Evolutionary conservation across 163 green algal genomes (phyloP), one percentile per base, ranked within the genome.

Genomic region (Coccomyxa subellipsoidea): DNA sequence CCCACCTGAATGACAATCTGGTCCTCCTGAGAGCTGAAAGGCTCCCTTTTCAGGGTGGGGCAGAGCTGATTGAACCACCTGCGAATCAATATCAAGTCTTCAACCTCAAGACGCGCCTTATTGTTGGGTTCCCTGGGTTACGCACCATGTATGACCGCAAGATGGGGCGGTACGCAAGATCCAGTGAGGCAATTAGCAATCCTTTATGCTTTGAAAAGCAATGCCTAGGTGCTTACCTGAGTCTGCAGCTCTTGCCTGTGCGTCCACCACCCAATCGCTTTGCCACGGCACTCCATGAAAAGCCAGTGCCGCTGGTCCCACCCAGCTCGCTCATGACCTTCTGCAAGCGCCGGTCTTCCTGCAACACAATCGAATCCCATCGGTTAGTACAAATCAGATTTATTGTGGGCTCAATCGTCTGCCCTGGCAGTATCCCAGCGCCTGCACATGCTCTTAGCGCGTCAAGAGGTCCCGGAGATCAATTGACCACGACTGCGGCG

Each of bases 1-100:
- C 66, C 32, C 66, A 73, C 66, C 66, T 73, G 66, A 73, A 73
- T 73, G 66, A 73, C n/a, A 7, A 73, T 32, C 66, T 36, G 66
- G 66, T 77, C 70, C 7, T 77, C 70, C 32, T 77, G 2, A 9
- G 31, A 9, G 32, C 32, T 39, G 70, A 77, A 77, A n/a, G 70
- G 32, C 32, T 77, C 70, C 12, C 25, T 38, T 23, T 77, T 77
- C 31, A 77, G 32, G 31, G 31, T 40, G 27, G 70, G 70, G 12
- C 31, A 77, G 10, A 77, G 21, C 21, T 77, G 70, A 32, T 77
- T 77, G 25, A 38, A 77, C 70, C 70, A 73, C 66, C 66, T 73
- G 66, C 66, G 32, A 6, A 12, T 27, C 23, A 12, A 59, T 27
- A 2, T 12, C 47, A 7, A 23, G 47, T 18, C 47, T 27, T 1